phyloP scores from a whole-genome alignment of 2,329 filamentous ascomycete genomes.

The Zymoseptoria brevis region DNA sequence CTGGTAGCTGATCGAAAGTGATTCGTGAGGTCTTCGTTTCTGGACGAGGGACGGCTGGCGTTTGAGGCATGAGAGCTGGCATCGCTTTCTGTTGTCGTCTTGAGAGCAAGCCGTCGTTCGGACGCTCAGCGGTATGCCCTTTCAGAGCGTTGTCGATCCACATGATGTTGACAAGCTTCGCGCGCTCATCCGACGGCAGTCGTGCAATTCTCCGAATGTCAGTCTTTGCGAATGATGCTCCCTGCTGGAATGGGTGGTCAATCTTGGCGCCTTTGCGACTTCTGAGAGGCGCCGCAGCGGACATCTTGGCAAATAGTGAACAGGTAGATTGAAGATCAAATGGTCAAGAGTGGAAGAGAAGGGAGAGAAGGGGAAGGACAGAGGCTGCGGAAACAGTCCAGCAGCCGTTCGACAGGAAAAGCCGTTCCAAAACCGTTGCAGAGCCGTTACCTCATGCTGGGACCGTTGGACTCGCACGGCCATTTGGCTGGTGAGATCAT shows the following conservation, averaged over 20 bases:
- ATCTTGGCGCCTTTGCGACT: not conserved
- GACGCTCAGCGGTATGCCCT: slow-evolving; percentile 2
- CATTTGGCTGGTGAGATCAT: not conserved
- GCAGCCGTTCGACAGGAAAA: not conserved
- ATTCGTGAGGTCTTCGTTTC: not conserved
- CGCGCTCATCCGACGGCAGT: not conserved
- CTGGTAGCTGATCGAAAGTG: slow-evolving; percentile 6
- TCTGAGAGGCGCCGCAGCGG: not conserved
- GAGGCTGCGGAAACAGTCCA: not conserved
- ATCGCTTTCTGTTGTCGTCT: not conserved
- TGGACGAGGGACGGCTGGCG: not conserved
- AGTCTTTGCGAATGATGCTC: not conserved
- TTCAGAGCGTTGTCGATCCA: slow-evolving; percentile 11
- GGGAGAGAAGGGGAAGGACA: not conserved
- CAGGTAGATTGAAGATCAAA: not conserved
- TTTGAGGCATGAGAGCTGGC: too few relatives aligned
- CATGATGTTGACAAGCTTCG: slow-evolving; percentile 1
- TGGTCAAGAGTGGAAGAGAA: not conserved
- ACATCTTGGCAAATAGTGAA: not conserved
- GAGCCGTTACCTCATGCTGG: not conserved
- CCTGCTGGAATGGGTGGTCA: not conserved
- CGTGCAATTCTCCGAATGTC: not conserved
- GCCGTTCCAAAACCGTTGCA: not conserved
- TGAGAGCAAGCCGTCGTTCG: not conserved
- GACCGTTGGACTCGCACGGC: not conserved